These are phyloP conservation scores for Scytalidium sp. DNA, from an alignment of 2,329 filamentous ascomycete genomes.

Conservation along the genomic window DNA sequence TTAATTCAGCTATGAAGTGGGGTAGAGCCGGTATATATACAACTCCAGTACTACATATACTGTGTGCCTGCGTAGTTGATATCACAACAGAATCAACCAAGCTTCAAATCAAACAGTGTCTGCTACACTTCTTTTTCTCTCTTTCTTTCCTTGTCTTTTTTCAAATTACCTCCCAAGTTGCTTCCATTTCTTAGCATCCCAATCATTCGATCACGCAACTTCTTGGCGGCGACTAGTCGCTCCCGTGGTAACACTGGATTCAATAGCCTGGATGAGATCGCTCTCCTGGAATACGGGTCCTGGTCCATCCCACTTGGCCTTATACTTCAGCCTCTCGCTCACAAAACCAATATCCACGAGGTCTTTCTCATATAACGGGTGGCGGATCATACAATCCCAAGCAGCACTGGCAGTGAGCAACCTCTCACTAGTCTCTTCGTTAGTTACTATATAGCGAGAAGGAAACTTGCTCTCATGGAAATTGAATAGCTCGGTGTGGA, in stretches of 20 bases:
- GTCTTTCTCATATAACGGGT: conserved; percentile 73
- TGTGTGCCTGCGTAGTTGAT: too few relatives aligned
- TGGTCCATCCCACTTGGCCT: conserved; percentile 80
- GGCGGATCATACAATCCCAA: conserved; percentile 85
- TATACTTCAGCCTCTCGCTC: conserved; percentile 71
- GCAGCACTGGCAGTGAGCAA: conserved; percentile 74
- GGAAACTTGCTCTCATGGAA: conserved; percentile 60
- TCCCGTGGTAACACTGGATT: conserved; percentile 73
- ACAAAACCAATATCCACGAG: conserved; percentile 80
- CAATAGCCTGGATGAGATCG: conserved; percentile 70
- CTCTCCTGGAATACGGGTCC: conserved; percentile 84
- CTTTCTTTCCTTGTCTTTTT: too few relatives aligned
- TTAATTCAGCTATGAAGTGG: too few relatives aligned
- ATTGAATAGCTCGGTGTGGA: conserved; percentile 61
- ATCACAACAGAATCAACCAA: too few relatives aligned
- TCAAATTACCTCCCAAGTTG: too few relatives aligned
- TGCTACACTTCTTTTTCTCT: too few relatives aligned
- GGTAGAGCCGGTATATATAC: too few relatives aligned
- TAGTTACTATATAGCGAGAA: conserved; percentile 66
- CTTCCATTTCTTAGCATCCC: too few relatives aligned
- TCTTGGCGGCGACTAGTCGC: conserved; percentile 69
- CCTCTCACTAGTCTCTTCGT: conserved; percentile 60
- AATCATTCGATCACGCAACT: too few relatives aligned
- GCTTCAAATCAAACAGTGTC: too few relatives aligned
- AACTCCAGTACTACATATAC: too few relatives aligned